phyloP scores from a whole-genome alignment of 306 rosid species.

The Corylus heterophylla region DNA sequence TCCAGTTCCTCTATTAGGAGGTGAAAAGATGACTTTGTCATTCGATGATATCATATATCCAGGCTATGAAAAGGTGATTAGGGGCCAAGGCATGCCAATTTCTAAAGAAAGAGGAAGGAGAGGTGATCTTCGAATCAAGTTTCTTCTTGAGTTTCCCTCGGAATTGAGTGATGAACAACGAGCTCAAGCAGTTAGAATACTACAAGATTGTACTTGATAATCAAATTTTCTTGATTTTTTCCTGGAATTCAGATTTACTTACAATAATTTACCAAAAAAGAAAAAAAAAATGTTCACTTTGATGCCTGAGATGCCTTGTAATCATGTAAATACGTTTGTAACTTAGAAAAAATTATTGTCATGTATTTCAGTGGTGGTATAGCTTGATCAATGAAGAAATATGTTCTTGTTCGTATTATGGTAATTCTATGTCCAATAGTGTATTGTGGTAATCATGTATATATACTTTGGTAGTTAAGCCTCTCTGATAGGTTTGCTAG shows the following conservation, averaged over 20 bases:
- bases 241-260: slow-evolving; percentile 2
- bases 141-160: slow-evolving; percentile 62
- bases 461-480: no score
- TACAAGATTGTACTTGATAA: slow-evolving; percentile 53
- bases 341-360: no score
- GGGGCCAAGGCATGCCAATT: slow-evolving; percentile 85
- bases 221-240: neutral
- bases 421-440: no score
- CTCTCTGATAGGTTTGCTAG: no score
- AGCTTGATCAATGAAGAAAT: no score
- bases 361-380: neutral
- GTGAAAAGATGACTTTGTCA: slow-evolving; percentile 57
- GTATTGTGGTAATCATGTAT: no score
- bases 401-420: no score
- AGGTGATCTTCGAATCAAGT: slow-evolving; percentile 73
- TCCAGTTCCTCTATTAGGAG: slow-evolving; percentile 74
- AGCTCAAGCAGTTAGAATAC: slow-evolving; percentile 53
- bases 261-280: slow-evolving; percentile 9
- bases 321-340: neutral
- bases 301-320: neutral
- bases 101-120: slow-evolving; percentile 46
- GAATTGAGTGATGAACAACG: slow-evolving; percentile 56
- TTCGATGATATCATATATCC: slow-evolving; percentile 62
- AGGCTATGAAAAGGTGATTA: slow-evolving; percentile 63
- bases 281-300: neutral